Evolutionary conservation across 176 grass and related monocot genomes (phyloP).

Genomic region (Aegilops tauschii): DNA sequence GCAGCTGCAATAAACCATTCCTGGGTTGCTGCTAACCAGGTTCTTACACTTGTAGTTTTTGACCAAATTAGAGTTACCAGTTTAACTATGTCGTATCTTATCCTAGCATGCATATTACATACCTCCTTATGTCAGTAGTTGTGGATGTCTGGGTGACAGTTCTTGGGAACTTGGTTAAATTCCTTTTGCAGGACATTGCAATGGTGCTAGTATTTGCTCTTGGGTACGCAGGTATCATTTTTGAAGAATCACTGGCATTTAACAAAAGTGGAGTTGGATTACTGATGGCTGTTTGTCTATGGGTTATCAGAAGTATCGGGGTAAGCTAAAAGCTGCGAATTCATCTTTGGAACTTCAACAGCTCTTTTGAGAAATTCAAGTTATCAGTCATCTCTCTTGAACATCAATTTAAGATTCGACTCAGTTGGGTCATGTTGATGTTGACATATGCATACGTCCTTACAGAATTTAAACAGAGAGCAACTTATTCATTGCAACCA

Average conservation of each 20-base stretch:
- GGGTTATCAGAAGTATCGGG: slow-evolving; percentile 97
- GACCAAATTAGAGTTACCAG: background rate
- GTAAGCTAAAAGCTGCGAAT: slow-evolving; percentile 43
- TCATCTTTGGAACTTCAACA: background rate
- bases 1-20: slow-evolving; percentile 92
- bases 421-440: background rate
- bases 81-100: background rate
- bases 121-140: background rate
- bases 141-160: background rate
- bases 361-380: slow-evolving; percentile 7
- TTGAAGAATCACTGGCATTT: slow-evolving; percentile 95
- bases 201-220: slow-evolving; percentile 90
- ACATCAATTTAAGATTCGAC: background rate
- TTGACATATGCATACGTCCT: background rate
- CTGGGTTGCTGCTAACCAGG: slow-evolving; percentile 95
- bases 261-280: slow-evolving; percentile 96
- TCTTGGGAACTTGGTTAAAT: slow-evolving; percentile 8
- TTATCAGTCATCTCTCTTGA: background rate
- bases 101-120: background rate
- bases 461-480: background rate
- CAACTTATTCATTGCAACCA: background rate
- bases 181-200: slow-evolving; percentile 75
- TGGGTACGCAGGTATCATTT: slow-evolving; percentile 94
- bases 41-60: slow-evolving; percentile 22
- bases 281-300: slow-evolving; percentile 91